These are phyloP conservation scores for Cnidoscolus chayamansa DNA, from an alignment of 441 rosid genomes.

Conservation along the genomic window DNA sequence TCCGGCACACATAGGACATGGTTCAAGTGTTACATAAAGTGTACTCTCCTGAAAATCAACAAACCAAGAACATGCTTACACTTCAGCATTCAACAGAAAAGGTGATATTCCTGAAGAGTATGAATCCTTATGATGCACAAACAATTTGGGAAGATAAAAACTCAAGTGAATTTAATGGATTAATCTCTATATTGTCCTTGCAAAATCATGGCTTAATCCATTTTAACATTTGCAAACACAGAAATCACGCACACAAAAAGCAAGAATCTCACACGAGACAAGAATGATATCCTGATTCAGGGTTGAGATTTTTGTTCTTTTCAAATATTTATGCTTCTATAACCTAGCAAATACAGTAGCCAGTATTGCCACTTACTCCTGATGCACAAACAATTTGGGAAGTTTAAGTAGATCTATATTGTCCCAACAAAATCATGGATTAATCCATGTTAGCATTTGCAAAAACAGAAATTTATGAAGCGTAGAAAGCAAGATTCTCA, in stretches of 20 bases:
- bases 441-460: not conserved
- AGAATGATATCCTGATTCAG: not conserved
- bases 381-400: not conserved
- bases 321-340: not conserved
- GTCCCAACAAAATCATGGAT: not conserved
- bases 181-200: not conserved
- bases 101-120: not conserved
- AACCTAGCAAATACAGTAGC: not conserved
- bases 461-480: not conserved
- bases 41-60: conserved; percentile 58
- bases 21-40: conserved; percentile 92
- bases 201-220: not conserved
- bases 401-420: not conserved
- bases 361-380: not conserved
- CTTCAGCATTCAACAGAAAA: not conserved
- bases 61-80: not conserved
- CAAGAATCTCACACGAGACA: not conserved
- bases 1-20: conserved; percentile 99
- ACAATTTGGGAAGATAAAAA: not conserved
- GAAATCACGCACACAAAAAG: not conserved
- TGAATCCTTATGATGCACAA: not conserved
- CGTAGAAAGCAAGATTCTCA: not conserved
- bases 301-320: too few relatives aligned
- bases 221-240: not conserved
- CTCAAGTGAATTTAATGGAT: not conserved